Conservation (phyloP, 257 asterid species). For the Ligustrum vulgare region DNA sequence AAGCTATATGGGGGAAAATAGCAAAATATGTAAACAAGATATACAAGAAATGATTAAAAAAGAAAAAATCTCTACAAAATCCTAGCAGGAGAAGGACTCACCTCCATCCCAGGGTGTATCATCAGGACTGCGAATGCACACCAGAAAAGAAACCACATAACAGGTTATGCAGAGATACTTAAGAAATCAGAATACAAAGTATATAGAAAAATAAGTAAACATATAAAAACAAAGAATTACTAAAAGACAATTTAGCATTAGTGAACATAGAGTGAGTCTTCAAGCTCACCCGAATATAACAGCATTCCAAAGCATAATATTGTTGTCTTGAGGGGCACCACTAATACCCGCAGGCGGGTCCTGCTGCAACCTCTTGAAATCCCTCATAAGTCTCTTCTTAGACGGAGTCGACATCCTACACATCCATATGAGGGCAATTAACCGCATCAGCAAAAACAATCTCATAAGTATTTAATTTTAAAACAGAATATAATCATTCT, state of each 20-base stretch:
- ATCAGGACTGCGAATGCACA: slow-evolving; percentile 72
- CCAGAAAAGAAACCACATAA: slow-evolving; percentile 32
- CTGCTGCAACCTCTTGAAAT: slow-evolving; percentile 53
- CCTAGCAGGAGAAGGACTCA: slow-evolving; percentile 39
- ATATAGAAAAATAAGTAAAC: neutral
- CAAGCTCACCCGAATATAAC: slow-evolving; percentile 51
- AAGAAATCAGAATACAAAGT: neutral
- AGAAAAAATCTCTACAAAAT: neutral
- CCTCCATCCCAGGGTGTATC: slow-evolving; percentile 97
- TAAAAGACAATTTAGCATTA: neutral
- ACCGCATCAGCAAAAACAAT: neutral
- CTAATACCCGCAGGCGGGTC: slow-evolving; percentile 58
- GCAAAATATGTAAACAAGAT: neutral
- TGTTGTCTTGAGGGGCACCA: slow-evolving; percentile 59
- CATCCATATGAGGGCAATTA: slow-evolving; percentile 8
- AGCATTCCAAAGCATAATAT: slow-evolving; percentile 57
- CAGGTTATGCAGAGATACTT: slow-evolving; percentile 31
- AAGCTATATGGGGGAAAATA: neutral
- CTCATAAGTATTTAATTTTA: neutral
- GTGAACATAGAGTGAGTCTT: neutral
- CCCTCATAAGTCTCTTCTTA: slow-evolving; percentile 59
- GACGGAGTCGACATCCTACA: slow-evolving; percentile 48
- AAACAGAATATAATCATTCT: neutral
- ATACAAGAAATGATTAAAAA: neutral
- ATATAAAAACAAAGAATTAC: neutral